A percentile compares a stretch with the other conserved stretches of the same genome.
Evolutionary conservation across 805 yeast species (phyloP).

Genomic region (Yarrowia keelungensis): DNA sequence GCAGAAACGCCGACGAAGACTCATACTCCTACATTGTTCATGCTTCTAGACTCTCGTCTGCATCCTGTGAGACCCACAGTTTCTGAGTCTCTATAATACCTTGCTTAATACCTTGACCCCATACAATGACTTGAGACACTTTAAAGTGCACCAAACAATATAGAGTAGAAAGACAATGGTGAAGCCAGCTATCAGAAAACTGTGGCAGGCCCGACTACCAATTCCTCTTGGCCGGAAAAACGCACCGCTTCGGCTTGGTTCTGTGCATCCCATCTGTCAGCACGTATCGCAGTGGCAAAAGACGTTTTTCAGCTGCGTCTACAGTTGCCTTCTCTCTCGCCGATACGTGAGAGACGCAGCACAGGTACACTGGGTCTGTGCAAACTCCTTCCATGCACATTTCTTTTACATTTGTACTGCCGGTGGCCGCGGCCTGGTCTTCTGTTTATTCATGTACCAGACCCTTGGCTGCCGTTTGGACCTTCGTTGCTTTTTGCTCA

Average conservation of each 20-base stretch:
- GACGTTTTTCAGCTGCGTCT: no score
- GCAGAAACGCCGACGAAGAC: background rate
- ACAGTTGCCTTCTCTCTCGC: background rate
- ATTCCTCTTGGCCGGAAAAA: no score
- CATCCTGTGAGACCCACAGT: conserved; percentile 25
- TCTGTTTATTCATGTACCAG: background rate
- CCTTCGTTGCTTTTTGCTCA: conserved; percentile 4
- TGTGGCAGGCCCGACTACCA: no score
- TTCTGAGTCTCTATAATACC: no score
- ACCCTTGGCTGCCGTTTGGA: conserved; percentile 13
- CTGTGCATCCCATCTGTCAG: no score
- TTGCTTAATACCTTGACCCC: no score
- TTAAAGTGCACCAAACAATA: background rate
- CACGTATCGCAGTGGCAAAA: no score
- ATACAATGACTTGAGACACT: no score
- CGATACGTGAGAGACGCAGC: conserved; percentile 6
- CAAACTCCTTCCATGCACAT: conserved; percentile 35
- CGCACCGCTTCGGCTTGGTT: no score
- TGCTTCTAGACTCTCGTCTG: conserved; percentile 28
- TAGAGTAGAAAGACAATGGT: no score
- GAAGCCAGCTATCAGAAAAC: no score
- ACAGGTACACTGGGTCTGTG: background rate
- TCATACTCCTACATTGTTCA: conserved; percentile 26
- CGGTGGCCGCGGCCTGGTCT: background rate
- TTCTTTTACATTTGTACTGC: conserved; percentile 1